Percentiles rank a stretch among this genome's conserved stretches.
phyloP scores from a whole-genome alignment of 2,329 filamentous ascomycete genomes.

The Fusarium newnesense region DNA sequence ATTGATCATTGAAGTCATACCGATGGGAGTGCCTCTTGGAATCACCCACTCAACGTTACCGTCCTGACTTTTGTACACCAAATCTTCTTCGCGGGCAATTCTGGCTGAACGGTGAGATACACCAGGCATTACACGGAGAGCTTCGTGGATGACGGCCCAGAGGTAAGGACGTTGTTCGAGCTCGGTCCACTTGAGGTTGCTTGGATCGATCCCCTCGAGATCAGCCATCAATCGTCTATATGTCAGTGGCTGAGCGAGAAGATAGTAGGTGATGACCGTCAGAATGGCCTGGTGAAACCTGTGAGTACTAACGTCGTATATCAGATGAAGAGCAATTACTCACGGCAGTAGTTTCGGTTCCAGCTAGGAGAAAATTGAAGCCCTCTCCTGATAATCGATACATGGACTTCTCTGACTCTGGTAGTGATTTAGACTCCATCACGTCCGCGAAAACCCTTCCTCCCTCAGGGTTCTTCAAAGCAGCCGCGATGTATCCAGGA shows the following conservation, averaged over 20 bases:
- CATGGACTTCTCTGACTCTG: constrained; percentile 50
- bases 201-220: constrained; percentile 42
- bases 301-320: accelerated
- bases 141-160: constrained; percentile 51
- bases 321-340: not conserved
- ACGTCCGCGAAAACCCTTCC: constrained; percentile 33
- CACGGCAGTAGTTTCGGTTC: constrained; percentile 52
- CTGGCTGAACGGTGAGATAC: constrained; percentile 42
- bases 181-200: constrained; percentile 42
- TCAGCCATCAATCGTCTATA: constrained; percentile 46
- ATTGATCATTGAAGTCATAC: constrained; percentile 48
- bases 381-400: constrained; percentile 52
- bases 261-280: constrained; percentile 49
- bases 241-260: constrained; percentile 48
- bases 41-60: constrained; percentile 39
- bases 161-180: constrained; percentile 53
- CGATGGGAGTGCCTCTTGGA: constrained; percentile 46
- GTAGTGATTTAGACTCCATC: constrained; percentile 40
- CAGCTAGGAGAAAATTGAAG: constrained; percentile 50
- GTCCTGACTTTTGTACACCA: constrained; percentile 41
- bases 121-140: constrained; percentile 49
- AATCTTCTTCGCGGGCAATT: constrained; percentile 41
- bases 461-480: constrained; percentile 15
- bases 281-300: constrained; percentile 37
- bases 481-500: constrained; percentile 11